Conservation (phyloP, 192 early-diverging fungal species). For the Backusella tuberculispora region DNA sequence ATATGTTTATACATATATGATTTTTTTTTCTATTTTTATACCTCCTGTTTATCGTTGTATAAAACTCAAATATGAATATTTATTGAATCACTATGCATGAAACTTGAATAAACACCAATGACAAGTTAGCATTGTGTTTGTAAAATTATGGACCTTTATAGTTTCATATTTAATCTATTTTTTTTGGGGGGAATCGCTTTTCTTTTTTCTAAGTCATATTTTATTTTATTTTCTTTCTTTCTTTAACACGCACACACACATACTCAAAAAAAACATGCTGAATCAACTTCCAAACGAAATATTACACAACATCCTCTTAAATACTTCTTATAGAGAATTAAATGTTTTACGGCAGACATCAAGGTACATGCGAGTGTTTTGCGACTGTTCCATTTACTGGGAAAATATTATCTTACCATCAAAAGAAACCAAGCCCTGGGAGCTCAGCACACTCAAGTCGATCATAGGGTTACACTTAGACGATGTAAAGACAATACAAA, state of each 20-base stretch:
- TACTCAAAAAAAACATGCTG: neutral
- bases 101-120: no score
- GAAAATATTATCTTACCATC: neutral
- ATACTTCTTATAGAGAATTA: constrained; percentile 19
- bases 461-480: neutral
- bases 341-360: neutral
- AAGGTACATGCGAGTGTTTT: neutral
- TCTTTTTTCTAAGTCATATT: no score
- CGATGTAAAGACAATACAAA: constrained; percentile 7
- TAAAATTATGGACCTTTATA: no score
- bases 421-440: constrained; percentile 9
- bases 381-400: constrained; percentile 10
- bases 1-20: no score
- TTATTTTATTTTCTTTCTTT: neutral
- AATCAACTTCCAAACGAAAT: constrained; percentile 19
- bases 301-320: constrained; percentile 9
- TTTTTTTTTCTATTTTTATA: no score
- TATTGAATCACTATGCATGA: no score
- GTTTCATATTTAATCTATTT: no score
- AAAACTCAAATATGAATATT: no score
- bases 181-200: no score
- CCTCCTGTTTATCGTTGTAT: no score
- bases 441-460: neutral
- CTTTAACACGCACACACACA: neutral
- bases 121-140: no score